Percentiles rank a stretch among this genome's conserved stretches.
Conservation (phyloP, 805 yeast species). For the Brettanomyces bruxellensis region DNA sequence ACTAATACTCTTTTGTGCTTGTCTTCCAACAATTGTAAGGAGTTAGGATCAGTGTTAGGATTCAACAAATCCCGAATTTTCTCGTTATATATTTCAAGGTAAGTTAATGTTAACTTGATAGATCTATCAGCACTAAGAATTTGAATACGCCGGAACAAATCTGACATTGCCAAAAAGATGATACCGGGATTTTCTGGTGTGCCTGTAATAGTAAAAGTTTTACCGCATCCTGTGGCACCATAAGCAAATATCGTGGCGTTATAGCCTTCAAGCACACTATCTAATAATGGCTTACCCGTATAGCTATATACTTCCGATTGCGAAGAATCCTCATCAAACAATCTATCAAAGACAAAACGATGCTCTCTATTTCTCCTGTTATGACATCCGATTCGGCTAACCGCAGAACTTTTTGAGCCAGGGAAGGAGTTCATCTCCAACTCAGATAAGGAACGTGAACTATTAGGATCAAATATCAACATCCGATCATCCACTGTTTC, state of each 20-base stretch:
- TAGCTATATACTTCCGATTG: slow-evolving; percentile 60
- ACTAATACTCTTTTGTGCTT: slow-evolving; percentile 57
- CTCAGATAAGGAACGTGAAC: slow-evolving; percentile 1
- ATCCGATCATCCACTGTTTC: slow-evolving; percentile 77
- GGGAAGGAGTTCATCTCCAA: slow-evolving; percentile 1
- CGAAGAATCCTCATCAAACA: slow-evolving; percentile 57
- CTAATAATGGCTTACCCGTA: slow-evolving; percentile 67
- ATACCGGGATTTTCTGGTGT: slow-evolving; percentile 67
- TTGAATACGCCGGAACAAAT: slow-evolving; percentile 57
- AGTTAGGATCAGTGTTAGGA: slow-evolving; percentile 33
- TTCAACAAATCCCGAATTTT: slow-evolving; percentile 70
- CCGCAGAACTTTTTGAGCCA: slow-evolving; percentile 6
- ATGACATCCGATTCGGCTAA: slow-evolving; percentile 14
- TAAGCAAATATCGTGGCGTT: slow-evolving; percentile 92
- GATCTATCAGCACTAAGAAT: slow-evolving; percentile 41
- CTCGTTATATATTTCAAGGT: slow-evolving; percentile 87
- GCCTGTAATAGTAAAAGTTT: slow-evolving; percentile 85
- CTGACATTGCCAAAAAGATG: slow-evolving; percentile 69
- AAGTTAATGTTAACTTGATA: slow-evolving; percentile 58
- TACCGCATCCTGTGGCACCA: slow-evolving; percentile 98
- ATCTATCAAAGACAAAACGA: slow-evolving; percentile 70
- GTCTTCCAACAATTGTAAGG: slow-evolving; percentile 62
- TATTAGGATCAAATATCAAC: slow-evolving; percentile 73
- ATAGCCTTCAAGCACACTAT: slow-evolving; percentile 71
- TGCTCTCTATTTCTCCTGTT: slow-evolving; percentile 56